phyloP scores from a whole-genome alignment of 306 rosid genomes.

The Citrullus colocynthis region DNA sequence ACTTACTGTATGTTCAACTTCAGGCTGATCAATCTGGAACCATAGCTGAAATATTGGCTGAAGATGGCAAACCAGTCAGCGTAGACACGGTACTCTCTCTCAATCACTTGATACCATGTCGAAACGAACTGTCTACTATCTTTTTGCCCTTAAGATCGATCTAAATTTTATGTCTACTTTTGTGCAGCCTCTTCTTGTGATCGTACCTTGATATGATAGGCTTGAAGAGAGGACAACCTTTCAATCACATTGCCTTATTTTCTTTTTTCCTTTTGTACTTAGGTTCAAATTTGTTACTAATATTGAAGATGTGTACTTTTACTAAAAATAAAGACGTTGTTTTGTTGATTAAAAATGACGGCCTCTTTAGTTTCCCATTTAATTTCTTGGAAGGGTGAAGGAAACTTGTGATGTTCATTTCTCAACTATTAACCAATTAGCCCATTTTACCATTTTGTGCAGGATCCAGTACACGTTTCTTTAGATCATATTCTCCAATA shows the following conservation, averaged over 20 bases:
- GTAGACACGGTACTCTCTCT: slow-evolving; percentile 43
- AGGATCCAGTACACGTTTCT: no score
- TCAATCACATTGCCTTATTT: not conserved
- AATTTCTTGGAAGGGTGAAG: no score
- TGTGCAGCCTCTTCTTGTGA: slow-evolving; percentile 18
- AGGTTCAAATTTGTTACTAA: not conserved
- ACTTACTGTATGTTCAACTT: not conserved
- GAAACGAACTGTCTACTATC: not conserved
- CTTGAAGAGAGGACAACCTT: not conserved
- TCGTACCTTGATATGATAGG: slow-evolving; percentile 10
- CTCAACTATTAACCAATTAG: no score
- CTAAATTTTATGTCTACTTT: not conserved
- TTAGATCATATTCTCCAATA: no score
- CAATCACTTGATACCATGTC: not conserved
- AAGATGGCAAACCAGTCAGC: slow-evolving; percentile 76
- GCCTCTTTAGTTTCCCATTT: not conserved
- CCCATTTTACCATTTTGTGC: no score
- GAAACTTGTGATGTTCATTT: no score
- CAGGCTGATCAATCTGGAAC: slow-evolving; percentile 96
- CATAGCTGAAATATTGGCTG: slow-evolving; percentile 38
- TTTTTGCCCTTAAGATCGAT: not conserved
- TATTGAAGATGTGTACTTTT: not conserved
- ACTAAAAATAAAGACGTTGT: not conserved
- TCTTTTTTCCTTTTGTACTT: not conserved
- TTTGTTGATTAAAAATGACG: not conserved